Evolutionary conservation across 306 rosid genomes (phyloP), one percentile per base, ranked within the genome.

Genomic region (Trifolium subterraneum): DNA sequence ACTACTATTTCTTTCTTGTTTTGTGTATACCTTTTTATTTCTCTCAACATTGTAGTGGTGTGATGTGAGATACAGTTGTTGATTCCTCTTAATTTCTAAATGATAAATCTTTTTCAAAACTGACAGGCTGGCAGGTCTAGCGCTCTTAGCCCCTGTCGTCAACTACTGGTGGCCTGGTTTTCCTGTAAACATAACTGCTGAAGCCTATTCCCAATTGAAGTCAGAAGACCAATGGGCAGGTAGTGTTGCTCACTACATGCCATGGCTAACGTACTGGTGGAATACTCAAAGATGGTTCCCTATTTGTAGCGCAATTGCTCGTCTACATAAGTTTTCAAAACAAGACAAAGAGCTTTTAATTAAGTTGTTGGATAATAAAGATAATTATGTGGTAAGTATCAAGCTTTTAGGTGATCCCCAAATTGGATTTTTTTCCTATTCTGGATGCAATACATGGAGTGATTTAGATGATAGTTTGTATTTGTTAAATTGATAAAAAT

Each of bases 251-350:
- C 96, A 91, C 86, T 79, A 94, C 69, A 19, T 56, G 2, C 97
- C 98, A 2, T 90, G 95, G 97, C 93, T 94, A 59, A 90, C 96
- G 38, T 84, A 91, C 73, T 90, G 96, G 94, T 91, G 98, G 98
- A 87, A 90, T 78, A 90, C 97, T 62, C 95, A 94, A 79, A 86
- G 60, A 77, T 92, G 91, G 95, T 90, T 94, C 81, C 96, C 96
- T 0, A 4, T 27, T 38, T 12, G 15, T 16, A 44, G 70, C 66
- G 20, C 50, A 8, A 44, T 81, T 59, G n/a, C 60, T 74, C 9
- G 11, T 74, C 19, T 4, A 50, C 61, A 70, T 64, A 0, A 78
- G 60, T 27, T 81, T 78, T 81, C 83, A 20, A 39, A 3, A 56
- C 79, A 81, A 74, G 88, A 84, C 78, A 78, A 41, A 35, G 73